Conservation (phyloP, 2,329 filamentous ascomycete genomes). For the Claviceps sp. region DNA sequence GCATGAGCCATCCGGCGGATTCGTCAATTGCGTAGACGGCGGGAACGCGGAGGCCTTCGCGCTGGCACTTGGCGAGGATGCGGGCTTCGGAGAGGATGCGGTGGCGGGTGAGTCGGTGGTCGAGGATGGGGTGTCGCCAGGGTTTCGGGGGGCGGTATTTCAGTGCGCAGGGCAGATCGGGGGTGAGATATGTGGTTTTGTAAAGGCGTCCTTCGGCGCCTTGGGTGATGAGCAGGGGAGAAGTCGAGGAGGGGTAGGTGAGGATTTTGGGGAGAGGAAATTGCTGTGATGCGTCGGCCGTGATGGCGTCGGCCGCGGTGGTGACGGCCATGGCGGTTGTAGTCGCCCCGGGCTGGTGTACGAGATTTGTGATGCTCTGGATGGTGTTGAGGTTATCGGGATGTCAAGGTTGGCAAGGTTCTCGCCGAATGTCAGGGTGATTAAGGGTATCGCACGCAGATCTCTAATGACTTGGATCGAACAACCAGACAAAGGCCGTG, state of each 20-base stretch:
- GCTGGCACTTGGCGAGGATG: slow-evolving; percentile 64
- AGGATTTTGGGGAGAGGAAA: slow-evolving; percentile 52
- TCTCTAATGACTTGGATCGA: too few relatives aligned
- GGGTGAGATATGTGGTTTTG: slow-evolving; percentile 65
- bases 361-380: too few relatives aligned
- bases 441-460: too few relatives aligned
- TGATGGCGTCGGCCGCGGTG: neutral
- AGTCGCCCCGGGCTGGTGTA: neutral
- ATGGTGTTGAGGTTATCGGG: neutral
- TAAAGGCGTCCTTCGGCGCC: slow-evolving; percentile 94
- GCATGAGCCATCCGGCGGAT: slow-evolving; percentile 57
- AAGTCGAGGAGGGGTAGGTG: slow-evolving; percentile 42
- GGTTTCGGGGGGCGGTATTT: slow-evolving; percentile 87
- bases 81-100: slow-evolving; percentile 82
- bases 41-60: slow-evolving; percentile 71
- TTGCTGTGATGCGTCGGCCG: slow-evolving; percentile 12
- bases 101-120: slow-evolving; percentile 73
- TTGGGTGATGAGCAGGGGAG: slow-evolving; percentile 67
- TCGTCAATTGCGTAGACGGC: slow-evolving; percentile 60
- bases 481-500: too few relatives aligned
- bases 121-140: slow-evolving; percentile 83
- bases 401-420: too few relatives aligned
- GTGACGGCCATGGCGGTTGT: slow-evolving; percentile 3
- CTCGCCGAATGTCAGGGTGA: too few relatives aligned
- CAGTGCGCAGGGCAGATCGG: slow-evolving; percentile 58